These are phyloP conservation scores for Gymnopilus dilepis DNA, from an alignment of 768 basidiomycete genomes.

Conservation along the genomic window DNA sequence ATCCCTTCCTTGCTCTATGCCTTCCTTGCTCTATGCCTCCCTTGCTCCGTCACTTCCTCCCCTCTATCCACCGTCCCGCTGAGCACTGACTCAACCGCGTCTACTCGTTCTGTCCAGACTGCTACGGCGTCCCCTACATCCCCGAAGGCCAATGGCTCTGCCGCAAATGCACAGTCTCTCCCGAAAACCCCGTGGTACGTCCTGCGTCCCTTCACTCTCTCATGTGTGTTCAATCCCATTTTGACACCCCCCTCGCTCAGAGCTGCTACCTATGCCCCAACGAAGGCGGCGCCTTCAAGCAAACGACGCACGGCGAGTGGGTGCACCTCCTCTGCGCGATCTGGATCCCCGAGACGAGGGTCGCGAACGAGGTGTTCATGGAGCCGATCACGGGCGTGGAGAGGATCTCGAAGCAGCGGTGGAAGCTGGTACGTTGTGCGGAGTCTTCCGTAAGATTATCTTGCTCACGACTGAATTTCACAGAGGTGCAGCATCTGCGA, in stretches of 20 bases:
- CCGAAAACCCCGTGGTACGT: constrained; percentile 92
- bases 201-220: too few species aligned
- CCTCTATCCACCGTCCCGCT: too few species aligned
- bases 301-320: constrained; percentile 92
- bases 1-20: too few species aligned
- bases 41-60: too few species aligned
- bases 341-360: constrained; percentile 94
- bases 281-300: constrained; percentile 98
- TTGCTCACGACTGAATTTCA: constrained; percentile 1
- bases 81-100: too few species aligned
- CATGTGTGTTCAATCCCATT: not conserved
- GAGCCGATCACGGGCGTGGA: constrained; percentile 94
- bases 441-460: not conserved
- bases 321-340: constrained; percentile 96
- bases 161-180: constrained; percentile 96
- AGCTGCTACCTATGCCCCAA: constrained; percentile 95
- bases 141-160: constrained; percentile 99
- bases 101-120: too few species aligned
- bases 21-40: too few species aligned
- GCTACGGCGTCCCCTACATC: constrained; percentile 98
- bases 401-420: constrained; percentile 84
- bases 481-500: constrained; percentile 58
- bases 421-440: constrained; percentile 84
- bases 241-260: constrained; percentile 42
- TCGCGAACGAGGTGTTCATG: constrained; percentile 97